Conservation (phyloP, 2,329 filamentous ascomycete species). For the Phialocephala sp. region DNA sequence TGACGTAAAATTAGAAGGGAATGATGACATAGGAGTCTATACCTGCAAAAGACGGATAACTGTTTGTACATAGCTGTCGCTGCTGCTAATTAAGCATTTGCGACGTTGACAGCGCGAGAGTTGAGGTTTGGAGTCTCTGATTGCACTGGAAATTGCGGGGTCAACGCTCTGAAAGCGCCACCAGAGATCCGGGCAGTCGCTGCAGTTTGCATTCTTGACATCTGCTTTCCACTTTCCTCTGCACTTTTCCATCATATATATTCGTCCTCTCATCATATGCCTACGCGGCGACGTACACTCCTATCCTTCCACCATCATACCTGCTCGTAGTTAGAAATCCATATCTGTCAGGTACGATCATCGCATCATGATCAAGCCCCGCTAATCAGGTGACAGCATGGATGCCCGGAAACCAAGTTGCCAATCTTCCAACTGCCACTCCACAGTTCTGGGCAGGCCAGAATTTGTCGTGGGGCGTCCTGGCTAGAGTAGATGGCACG, state of each 20-base stretch:
- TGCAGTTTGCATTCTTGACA: no score
- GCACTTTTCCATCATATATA: neutral
- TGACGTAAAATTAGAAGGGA: no score
- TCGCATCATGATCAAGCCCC: neutral
- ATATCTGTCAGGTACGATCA: conserved; percentile 2
- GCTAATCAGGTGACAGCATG: neutral
- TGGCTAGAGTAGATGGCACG: neutral
- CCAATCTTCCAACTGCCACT: neutral
- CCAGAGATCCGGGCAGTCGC: no score
- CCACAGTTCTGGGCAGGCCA: conserved; percentile 3
- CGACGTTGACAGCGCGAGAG: no score
- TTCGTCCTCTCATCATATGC: neutral
- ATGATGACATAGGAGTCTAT: no score
- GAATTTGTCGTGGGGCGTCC: neutral
- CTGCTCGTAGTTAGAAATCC: conserved; percentile 1
- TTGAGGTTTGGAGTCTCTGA: no score
- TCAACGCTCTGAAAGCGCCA: no score
- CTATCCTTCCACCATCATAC: neutral
- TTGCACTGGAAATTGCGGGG: no score
- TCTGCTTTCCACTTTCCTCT: no score
- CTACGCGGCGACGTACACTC: neutral
- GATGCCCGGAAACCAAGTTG: neutral
- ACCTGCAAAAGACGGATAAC: no score
- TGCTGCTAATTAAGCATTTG: no score
- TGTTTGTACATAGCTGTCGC: no score